Evolutionary conservation across 345 rosid genomes (phyloP), one percentile per base, ranked within the genome.

Genomic region (Salix dunnii): DNA sequence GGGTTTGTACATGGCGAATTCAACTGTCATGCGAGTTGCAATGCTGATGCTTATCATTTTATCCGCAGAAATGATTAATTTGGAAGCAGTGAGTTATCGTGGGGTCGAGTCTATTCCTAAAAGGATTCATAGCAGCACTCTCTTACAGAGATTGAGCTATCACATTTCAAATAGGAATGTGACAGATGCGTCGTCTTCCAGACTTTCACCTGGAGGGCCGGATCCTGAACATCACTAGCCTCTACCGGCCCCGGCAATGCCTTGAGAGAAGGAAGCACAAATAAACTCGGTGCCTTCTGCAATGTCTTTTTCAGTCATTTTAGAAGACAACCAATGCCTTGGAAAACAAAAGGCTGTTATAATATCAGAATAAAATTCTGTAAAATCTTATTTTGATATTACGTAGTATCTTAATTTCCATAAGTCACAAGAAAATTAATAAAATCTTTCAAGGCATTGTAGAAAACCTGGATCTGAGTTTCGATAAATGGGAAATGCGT

Each of bases 191-290:
- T 7, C 36, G 7, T 21, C 73, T 16, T n/a, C 74, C 3, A 84
- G 88, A 67, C 1, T 74, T 33, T 33, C 81, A 25, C 86, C 89
- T 0, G 85, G 78, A 81, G 88, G 91, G 11, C 89, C 90, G 18
- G 78, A 81, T 70, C 78, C 77, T 74, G 72, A 79, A 31, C 88
- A 82, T 71, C 81, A 83, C 75, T 60, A 23, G 21, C 23, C 3
- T 13, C 21, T 17, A 36, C 61, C 85, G 53, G 48, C 31, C 2
- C 0, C 63, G 10, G 68, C 82, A 68, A 51, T 70, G 73, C 74
- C 75, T 21, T 71, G 72, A n/a, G 65, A 66, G 35, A 2, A 1
- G 4, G 17, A 61, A 9, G 4, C 53, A 48, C 21, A 3, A 3
- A 48, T 2, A 11, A 40, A 42, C 46, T 42, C 46, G 46, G 4